These are phyloP conservation scores for Tranzscheliella williamsii DNA, from an alignment of 1,284 basidiomycete genomes.

Conservation along the genomic window DNA sequence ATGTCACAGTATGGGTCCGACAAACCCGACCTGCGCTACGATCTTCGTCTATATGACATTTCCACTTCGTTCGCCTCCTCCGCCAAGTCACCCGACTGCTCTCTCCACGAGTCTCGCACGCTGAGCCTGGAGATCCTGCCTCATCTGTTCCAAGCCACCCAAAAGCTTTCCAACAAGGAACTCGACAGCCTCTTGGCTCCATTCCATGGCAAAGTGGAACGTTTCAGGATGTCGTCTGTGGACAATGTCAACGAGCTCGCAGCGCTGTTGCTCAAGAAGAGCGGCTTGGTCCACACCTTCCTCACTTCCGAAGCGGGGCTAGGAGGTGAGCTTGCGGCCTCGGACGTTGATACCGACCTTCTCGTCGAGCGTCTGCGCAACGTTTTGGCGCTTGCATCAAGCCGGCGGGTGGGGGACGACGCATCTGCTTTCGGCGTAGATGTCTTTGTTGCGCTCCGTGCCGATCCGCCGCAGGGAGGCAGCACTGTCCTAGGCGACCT, in stretches of 20 bases:
- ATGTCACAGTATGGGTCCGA: slow-evolving; percentile 76
- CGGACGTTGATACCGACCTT: slow-evolving; percentile 30
- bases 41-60: slow-evolving; percentile 63
- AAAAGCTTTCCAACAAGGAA: slow-evolving; percentile 39
- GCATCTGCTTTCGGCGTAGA: slow-evolving; percentile 63
- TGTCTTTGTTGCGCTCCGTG: slow-evolving; percentile 31
- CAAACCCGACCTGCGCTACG: slow-evolving; percentile 89
- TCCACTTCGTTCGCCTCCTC: slow-evolving; percentile 11
- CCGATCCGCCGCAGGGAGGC: slow-evolving; percentile 69
- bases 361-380: slow-evolving; percentile 7
- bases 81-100: not conserved
- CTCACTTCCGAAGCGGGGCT: slow-evolving; percentile 1
- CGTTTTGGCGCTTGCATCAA: not conserved
- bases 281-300: slow-evolving; percentile 18
- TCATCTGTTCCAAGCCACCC: slow-evolving; percentile 12
- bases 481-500: slow-evolving; percentile 79
- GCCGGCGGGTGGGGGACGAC: slow-evolving; percentile 64
- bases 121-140: slow-evolving; percentile 37
- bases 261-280: slow-evolving; percentile 45
- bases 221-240: slow-evolving; percentile 31
- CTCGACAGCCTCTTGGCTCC: slow-evolving; percentile 25
- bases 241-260: slow-evolving; percentile 40
- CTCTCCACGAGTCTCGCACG: not conserved
- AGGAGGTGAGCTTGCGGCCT: slow-evolving; percentile 8
- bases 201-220: slow-evolving; percentile 36